Conservation (phyloP, 192 early-diverging fungal species). For the Mycoemilia scoparia region DNA sequence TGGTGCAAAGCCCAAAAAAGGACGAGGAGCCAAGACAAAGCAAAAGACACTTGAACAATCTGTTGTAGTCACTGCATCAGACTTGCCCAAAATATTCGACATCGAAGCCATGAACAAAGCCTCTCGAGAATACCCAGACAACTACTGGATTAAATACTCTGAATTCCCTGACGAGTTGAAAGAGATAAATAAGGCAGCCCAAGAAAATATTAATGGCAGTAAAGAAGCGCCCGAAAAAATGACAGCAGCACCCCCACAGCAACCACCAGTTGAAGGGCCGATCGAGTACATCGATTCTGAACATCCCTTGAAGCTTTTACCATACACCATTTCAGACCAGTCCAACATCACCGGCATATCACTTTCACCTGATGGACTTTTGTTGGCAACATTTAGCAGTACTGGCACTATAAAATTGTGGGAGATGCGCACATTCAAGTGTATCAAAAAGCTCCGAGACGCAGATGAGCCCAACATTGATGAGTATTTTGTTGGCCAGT, state of each 20-base stretch:
- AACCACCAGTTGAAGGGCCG: conserved; percentile 3
- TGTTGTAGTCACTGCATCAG: too few relatives aligned
- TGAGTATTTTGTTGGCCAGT: conserved; percentile 76
- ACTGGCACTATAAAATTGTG: conserved; percentile 57
- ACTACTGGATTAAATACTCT: too few relatives aligned
- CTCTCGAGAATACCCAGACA: too few relatives aligned
- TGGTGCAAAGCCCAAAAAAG: conserved; percentile 4
- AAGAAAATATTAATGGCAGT: too few relatives aligned
- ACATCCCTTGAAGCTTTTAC: conserved; percentile 45
- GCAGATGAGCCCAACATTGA: conserved; percentile 62
- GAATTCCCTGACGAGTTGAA: too few relatives aligned
- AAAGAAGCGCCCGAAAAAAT: too few relatives aligned
- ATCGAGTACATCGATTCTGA: conserved; percentile 45
- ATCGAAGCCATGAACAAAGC: too few relatives aligned
- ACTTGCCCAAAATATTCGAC: too few relatives aligned
- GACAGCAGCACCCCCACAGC: too few relatives aligned
- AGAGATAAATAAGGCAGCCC: too few relatives aligned
- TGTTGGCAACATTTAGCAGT: conserved; percentile 77
- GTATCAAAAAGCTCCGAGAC: conserved; percentile 58
- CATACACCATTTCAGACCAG: conserved; percentile 53
- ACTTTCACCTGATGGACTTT: conserved; percentile 62
- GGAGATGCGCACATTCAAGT: conserved; percentile 56
- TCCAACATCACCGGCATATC: conserved; percentile 68
- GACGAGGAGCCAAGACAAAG: conserved; percentile 19
- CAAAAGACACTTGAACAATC: conserved; percentile 26